phyloP scores from a whole-genome alignment of 2,329 filamentous ascomycete species.

The Xenoacremonium recifei region DNA sequence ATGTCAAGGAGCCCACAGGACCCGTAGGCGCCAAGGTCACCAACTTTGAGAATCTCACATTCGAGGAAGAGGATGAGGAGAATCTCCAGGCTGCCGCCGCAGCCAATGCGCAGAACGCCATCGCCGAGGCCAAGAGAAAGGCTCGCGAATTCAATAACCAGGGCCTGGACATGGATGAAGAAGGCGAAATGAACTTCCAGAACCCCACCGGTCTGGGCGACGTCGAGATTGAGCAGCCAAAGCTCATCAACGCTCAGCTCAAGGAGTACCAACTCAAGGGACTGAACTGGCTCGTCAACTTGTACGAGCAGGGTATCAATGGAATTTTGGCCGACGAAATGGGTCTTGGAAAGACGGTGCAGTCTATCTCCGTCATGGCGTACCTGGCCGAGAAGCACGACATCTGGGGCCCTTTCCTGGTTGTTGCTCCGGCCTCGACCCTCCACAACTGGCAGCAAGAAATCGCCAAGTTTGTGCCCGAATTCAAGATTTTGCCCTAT shows the following conservation, averaged over 20 bases:
- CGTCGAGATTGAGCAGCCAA: constrained; percentile 91
- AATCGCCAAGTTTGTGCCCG: constrained; percentile 90
- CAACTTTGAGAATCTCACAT: constrained; percentile 91
- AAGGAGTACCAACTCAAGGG: constrained; percentile 99
- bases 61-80: constrained; percentile 91
- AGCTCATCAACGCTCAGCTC: constrained; percentile 87
- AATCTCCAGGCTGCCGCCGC: constrained; percentile 79
- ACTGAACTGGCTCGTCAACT: constrained; percentile 97
- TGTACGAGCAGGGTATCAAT: constrained; percentile 99
- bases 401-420: constrained; percentile 96
- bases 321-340: constrained; percentile 98
- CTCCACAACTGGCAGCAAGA: constrained; percentile 99
- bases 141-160: constrained; percentile 89
- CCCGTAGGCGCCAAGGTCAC: constrained; percentile 71
- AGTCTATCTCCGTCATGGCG: constrained; percentile 99
- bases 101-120: constrained; percentile 94
- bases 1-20: constrained; percentile 53
- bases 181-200: constrained; percentile 99
- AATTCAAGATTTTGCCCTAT: constrained; percentile 93
- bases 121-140: constrained; percentile 90
- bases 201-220: constrained; percentile 94
- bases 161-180: constrained; percentile 71
- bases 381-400: constrained; percentile 97
- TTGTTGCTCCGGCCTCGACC: constrained; percentile 93
- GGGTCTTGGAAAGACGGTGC: constrained; percentile 98